These are phyloP conservation scores for Arthrobotrys entomopaga DNA, from an alignment of 2,329 filamentous ascomycete species.

Conservation along the genomic window DNA sequence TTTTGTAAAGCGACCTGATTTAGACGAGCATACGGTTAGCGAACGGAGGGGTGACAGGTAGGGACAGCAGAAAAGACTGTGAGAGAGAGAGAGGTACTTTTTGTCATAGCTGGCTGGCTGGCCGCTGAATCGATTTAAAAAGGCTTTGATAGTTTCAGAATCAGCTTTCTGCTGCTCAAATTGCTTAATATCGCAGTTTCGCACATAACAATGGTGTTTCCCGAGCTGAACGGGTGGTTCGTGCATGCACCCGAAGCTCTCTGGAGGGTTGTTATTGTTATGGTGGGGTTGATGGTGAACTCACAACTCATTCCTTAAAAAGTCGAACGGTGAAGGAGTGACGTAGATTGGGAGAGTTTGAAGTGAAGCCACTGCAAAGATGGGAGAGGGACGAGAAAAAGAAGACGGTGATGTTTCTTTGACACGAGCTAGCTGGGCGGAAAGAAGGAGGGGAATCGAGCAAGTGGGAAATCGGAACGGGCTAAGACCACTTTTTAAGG, in stretches of 20 bases:
- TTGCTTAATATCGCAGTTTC: too few relatives aligned
- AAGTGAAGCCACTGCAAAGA: background rate
- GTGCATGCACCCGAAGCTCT: background rate
- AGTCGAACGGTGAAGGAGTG: constrained; percentile 34
- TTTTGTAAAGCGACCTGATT: constrained; percentile 81
- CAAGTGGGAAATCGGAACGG: constrained; percentile 11
- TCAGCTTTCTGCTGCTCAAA: constrained; percentile 5
- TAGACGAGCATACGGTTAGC: constrained; percentile 17
- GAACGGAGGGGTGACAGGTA: too few relatives aligned
- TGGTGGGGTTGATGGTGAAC: constrained; percentile 53
- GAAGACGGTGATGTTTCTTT: constrained; percentile 1
- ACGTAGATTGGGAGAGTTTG: background rate
- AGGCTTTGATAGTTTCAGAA: constrained; percentile 19
- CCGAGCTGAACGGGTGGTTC: background rate
- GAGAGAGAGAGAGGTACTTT: constrained; percentile 74
- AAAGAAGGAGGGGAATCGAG: constrained; percentile 7
- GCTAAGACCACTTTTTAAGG: constrained; percentile 45
- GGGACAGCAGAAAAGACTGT: constrained; percentile 22
- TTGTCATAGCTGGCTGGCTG: constrained; percentile 82
- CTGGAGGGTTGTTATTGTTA: constrained; percentile 28
- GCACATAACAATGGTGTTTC: too few relatives aligned
- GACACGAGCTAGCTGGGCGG: background rate
- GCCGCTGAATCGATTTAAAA: constrained; percentile 57
- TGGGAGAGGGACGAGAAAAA: background rate
- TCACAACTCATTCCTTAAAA: constrained; percentile 52